Evolutionary conservation across 2,329 filamentous ascomycete species (phyloP).

Genomic region (Parafenestella ontariensis): DNA sequence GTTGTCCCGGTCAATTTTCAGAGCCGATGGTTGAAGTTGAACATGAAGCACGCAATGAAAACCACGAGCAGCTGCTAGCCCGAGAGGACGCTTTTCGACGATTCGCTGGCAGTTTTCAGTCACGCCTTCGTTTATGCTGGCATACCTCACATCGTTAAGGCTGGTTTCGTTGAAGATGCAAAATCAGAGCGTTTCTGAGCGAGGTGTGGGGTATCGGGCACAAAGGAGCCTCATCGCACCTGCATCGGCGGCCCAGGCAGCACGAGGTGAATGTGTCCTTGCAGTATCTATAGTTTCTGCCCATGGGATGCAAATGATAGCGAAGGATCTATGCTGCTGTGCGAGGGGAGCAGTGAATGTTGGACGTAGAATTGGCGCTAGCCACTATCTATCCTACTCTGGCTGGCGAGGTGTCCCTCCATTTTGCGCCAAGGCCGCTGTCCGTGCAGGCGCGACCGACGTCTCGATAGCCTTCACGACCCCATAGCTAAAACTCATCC

Average conservation of each 20-base stretch:
- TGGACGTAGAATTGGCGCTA: too few relatives aligned
- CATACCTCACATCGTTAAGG: neutral
- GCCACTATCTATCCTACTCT: constrained; percentile 4
- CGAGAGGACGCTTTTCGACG: neutral
- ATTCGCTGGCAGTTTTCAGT: neutral
- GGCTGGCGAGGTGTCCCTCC: constrained; percentile 7
- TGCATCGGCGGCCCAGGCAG: constrained; percentile 11
- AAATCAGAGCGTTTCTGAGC: neutral
- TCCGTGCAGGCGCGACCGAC: constrained; percentile 9
- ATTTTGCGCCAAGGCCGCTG: constrained; percentile 1
- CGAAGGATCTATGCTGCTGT: neutral
- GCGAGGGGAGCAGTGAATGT: neutral
- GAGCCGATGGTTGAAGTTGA: too few relatives aligned
- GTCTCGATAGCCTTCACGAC: constrained; percentile 23
- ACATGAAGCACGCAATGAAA: neutral
- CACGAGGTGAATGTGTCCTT: neutral
- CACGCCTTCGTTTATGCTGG: neutral
- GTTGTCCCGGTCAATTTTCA: too few relatives aligned
- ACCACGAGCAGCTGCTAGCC: neutral
- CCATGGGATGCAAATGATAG: neutral
- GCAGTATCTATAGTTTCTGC: too few relatives aligned
- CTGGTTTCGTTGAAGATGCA: neutral
- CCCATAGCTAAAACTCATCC: constrained; percentile 25
- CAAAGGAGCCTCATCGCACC: constrained; percentile 3
- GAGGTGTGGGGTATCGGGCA: constrained; percentile 10